Evolutionary conservation across 2,329 filamentous ascomycete genomes (phyloP).

Genomic region (Ramularia collo-cygni): DNA sequence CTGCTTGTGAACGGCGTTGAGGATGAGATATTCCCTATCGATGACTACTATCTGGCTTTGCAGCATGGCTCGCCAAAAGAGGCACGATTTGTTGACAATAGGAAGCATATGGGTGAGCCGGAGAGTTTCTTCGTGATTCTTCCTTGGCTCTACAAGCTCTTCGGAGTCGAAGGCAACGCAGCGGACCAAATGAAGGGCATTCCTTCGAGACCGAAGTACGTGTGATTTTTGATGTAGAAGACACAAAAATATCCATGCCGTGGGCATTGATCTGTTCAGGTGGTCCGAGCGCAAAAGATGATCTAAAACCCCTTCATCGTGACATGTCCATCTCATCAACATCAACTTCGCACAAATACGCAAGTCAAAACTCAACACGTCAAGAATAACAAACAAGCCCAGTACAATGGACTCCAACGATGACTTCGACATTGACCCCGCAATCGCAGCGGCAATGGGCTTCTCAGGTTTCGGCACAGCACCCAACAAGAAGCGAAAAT

Average conservation of each 20-base stretch:
- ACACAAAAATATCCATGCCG: too few species aligned
- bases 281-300: neutral
- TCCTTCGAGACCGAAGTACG: conserved; percentile 41
- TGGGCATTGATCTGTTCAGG: too few species aligned
- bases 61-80: conserved; percentile 49
- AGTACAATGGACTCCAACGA: conserved; percentile 20
- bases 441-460: conserved; percentile 63
- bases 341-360: neutral
- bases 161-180: conserved; percentile 38
- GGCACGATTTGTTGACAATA: conserved; percentile 38
- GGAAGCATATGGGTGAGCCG: conserved; percentile 48
- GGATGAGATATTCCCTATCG: conserved; percentile 57
- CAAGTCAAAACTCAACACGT: neutral
- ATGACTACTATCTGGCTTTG: conserved; percentile 51
- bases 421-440: conserved; percentile 41
- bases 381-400: neutral
- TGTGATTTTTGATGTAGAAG: too few species aligned
- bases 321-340: too few species aligned
- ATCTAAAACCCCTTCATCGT: too few species aligned
- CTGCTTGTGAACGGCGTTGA: conserved; percentile 53
- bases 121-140: conserved; percentile 44
- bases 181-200: conserved; percentile 41
- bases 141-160: conserved; percentile 44
- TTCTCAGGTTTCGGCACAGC: conserved; percentile 63
- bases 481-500: conserved; percentile 64